Evolutionary conservation across 352 stramenopile species (phyloP), one percentile per base, ranked within the genome.

Genomic region (Pythium myriotylum): DNA sequence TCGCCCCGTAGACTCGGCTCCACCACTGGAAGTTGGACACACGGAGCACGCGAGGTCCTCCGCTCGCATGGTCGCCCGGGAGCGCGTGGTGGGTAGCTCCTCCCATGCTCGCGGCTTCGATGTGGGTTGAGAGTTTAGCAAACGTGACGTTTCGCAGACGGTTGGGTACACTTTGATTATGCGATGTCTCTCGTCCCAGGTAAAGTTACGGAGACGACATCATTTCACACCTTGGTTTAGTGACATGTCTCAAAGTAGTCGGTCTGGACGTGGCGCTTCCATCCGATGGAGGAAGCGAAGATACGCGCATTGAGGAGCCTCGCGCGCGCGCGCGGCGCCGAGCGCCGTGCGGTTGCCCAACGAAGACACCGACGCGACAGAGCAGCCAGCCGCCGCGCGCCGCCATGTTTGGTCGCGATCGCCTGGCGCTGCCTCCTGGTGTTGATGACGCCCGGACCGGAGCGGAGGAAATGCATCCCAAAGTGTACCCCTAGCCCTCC

Each of bases 401-500:
- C n/a, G n/a, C n/a, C n/a, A n/a, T n/a, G n/a, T n/a, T n/a, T n/a
- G n/a, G n/a, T n/a, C n/a, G n/a, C n/a, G n/a, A n/a, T n/a, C 29
- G 10, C 29, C 29, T 35, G 29, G 29, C 29, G 29, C 29, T 5
- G 5, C 29, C 29, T 35, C 5, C 10, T 35, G 29, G 29, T 35
- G n/a, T 40, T 45, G 54, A 61, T 54, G 41, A 56, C 43, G 35
- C 42, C 8, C 40, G 3, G 3, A 22, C 13, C 37, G 4, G 37
- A 14, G 16, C 14, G 37, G 5, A 10, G 29, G 10, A 35, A 35
- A 32, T 54, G 39, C 49, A 67, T 67, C 59, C 47, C 54, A 67
- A 57, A 67, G 52, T 67, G 59, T 67, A 67, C 51, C 59, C 59
- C 59, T 61, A 67, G 1, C 50, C 59, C 59, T 56, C 16, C 7